Percentiles rank a stretch among this genome's conserved stretches.
Evolutionary conservation across 176 grass and related monocot species (phyloP).

Genomic region (Tillandsia leiboldiana): DNA sequence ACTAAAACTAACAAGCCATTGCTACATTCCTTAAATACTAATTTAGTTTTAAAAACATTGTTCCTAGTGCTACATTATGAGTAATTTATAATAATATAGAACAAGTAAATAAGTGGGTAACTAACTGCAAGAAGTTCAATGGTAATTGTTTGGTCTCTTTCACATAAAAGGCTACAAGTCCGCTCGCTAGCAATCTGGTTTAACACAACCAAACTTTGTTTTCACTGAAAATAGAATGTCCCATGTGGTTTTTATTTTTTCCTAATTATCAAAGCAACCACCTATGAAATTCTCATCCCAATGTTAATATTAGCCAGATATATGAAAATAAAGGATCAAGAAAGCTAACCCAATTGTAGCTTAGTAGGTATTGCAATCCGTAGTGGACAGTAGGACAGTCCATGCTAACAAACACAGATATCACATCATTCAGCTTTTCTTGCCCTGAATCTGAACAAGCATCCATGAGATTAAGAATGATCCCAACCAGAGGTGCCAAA

Average conservation of each 20-base stretch:
- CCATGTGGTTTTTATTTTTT: not conserved
- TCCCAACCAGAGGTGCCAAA: slow-evolving; percentile 75
- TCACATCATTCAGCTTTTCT: slow-evolving; percentile 57
- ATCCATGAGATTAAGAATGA: slow-evolving; percentile 75
- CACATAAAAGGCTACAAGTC: not conserved
- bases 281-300: no score
- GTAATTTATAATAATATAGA: not conserved
- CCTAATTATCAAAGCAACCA: slow-evolving; percentile 5
- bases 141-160: not conserved
- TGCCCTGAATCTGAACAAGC: slow-evolving; percentile 27
- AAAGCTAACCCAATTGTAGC: slow-evolving; percentile 79
- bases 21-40: not conserved
- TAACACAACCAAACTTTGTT: not conserved
- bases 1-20: not conserved
- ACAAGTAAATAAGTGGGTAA: not conserved
- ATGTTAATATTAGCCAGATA: not conserved
- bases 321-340: slow-evolving; percentile 20
- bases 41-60: not conserved
- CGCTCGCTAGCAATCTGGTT: not conserved
- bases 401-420: slow-evolving; percentile 67
- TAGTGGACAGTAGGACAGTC: slow-evolving; percentile 65
- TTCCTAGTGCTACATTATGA: not conserved
- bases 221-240: not conserved
- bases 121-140: not conserved
- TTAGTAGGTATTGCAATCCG: slow-evolving; percentile 66